Conservation (phyloP, 2,329 filamentous ascomycete species). For the Hymenoscyphus albidus region DNA sequence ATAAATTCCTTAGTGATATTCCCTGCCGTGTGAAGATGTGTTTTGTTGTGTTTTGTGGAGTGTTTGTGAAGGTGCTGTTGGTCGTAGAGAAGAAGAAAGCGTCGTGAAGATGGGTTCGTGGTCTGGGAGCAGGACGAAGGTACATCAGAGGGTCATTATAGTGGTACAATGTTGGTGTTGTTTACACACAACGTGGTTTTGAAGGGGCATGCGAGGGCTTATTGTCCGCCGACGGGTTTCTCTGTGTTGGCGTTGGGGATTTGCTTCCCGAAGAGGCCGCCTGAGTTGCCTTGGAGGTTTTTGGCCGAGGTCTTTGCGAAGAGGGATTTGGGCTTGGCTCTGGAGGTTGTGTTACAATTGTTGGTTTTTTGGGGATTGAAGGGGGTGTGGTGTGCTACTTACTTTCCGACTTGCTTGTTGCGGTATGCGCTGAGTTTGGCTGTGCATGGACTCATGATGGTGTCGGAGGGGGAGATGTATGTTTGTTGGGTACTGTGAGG, state of each 20-base stretch:
- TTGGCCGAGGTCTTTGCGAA: slow-evolving; percentile 64
- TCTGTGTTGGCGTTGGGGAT: slow-evolving; percentile 19
- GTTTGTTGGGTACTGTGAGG: slow-evolving; percentile 29
- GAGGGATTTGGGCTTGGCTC: slow-evolving; percentile 63
- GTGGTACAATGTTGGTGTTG: neutral
- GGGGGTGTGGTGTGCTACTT: slow-evolving; percentile 36
- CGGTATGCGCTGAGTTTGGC: slow-evolving; percentile 78
- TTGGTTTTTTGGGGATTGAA: neutral
- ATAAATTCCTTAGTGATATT: neutral
- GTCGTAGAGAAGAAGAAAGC: slow-evolving; percentile 3
- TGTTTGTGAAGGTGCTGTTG: neutral
- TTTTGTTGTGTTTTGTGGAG: neutral
- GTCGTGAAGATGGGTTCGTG: slow-evolving; percentile 3
- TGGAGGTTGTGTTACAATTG: slow-evolving; percentile 29
- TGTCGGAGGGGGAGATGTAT: slow-evolving; percentile 82
- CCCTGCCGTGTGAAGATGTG: neutral
- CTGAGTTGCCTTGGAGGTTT: slow-evolving; percentile 43
- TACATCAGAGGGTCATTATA: slow-evolving; percentile 1
- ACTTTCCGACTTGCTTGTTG: slow-evolving; percentile 78
- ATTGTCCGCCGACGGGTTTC: slow-evolving; percentile 18
- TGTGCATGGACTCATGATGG: slow-evolving; percentile 82
- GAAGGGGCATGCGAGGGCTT: neutral
- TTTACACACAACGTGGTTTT: neutral
- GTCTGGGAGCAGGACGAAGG: neutral
- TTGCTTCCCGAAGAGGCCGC: slow-evolving; percentile 27